Percentiles rank a stretch among this genome's conserved stretches.
These are phyloP conservation scores for Chlamydomonas incerta DNA, from an alignment of 139 green algal genomes.

Conservation along the genomic window DNA sequence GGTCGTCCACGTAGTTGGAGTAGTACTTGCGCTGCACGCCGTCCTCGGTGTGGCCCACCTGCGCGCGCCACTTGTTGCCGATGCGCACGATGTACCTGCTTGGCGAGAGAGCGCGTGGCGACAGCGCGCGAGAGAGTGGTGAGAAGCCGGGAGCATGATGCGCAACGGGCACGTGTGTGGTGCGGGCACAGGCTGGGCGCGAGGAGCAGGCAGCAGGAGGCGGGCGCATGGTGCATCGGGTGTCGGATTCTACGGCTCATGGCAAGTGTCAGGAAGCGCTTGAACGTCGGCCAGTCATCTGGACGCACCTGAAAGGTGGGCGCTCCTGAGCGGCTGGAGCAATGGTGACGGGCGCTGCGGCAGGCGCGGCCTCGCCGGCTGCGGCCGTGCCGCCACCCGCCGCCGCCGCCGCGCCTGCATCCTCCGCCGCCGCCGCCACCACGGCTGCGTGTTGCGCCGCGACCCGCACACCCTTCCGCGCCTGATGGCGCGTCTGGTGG, in stretches of 20 bases:
- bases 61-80: conserved; percentile 45
- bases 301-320: neutral
- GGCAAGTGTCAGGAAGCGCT: no score
- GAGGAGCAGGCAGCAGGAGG: neutral
- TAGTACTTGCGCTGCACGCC: conserved; percentile 55
- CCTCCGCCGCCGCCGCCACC: neutral
- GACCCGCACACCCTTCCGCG: neutral
- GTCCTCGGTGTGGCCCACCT: conserved; percentile 47
- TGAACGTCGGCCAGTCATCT: no score
- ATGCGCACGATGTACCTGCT: conserved; percentile 51
- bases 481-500: neutral
- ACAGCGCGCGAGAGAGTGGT: no score
- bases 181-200: neutral
- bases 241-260: no score
- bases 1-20: conserved; percentile 40
- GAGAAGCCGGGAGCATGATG: neutral
- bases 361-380: neutral
- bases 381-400: neutral
- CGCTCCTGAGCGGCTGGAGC: neutral
- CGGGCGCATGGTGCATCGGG: no score
- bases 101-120: no score
- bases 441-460: neutral
- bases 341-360: no score
- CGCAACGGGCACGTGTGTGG: no score
- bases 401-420: neutral